phyloP scores from a whole-genome alignment of 371 early-diverging fungal genomes.

The Rhizopus delemar region DNA sequence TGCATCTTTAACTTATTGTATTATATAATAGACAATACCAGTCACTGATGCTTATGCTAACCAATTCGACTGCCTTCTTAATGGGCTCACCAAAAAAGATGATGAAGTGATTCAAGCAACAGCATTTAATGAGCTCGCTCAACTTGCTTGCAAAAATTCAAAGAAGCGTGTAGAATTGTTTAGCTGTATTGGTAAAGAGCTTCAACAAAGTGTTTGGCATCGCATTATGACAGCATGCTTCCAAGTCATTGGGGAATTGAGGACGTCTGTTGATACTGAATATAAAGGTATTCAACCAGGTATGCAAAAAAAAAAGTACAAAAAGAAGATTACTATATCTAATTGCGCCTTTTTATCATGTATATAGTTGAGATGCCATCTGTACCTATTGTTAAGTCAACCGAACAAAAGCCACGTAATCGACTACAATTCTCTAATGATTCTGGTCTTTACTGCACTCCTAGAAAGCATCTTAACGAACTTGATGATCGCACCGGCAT shows the following conservation, averaged over 20 bases:
- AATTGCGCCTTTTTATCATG: background rate
- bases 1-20: constrained; percentile 4
- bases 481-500: constrained; percentile 30
- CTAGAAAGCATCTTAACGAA: constrained; percentile 5
- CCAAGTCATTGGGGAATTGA: constrained; percentile 31
- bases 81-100: constrained; percentile 19
- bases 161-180: constrained; percentile 41
- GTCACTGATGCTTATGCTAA: constrained; percentile 13
- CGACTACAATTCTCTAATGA: constrained; percentile 27
- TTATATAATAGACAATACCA: constrained; percentile 7
- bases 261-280: constrained; percentile 31
- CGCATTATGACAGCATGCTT: constrained; percentile 49
- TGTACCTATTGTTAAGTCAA: constrained; percentile 14
- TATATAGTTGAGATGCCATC: constrained; percentile 18
- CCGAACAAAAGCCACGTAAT: constrained; percentile 10
- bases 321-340: background rate
- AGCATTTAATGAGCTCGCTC: constrained; percentile 54
- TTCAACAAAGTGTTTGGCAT: constrained; percentile 46
- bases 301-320: constrained; percentile 3
- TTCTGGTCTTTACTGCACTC: constrained; percentile 21
- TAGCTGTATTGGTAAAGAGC: constrained; percentile 32
- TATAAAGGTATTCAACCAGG: constrained; percentile 30
- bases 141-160: constrained; percentile 32
- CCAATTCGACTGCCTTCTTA: constrained; percentile 18
- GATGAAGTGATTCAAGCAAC: constrained; percentile 19